These are phyloP conservation scores for Phytophthora europaea DNA, from an alignment of 352 stramenopile species.

Conservation along the genomic window DNA sequence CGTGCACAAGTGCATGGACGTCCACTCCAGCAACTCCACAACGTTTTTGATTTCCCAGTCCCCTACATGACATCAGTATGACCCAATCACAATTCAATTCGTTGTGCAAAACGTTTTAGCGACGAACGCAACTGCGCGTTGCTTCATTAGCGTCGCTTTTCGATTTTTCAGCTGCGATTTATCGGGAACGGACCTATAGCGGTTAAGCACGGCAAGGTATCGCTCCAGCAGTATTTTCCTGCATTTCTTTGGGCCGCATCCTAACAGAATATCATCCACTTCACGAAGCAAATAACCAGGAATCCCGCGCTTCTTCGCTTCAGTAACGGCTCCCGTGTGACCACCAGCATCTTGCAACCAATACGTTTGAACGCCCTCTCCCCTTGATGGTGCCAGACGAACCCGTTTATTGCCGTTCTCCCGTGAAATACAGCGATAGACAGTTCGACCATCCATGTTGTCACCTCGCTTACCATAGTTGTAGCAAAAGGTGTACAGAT, in stretches of 20 bases:
- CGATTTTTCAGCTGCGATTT: not conserved
- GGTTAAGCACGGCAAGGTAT: not conserved
- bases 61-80: not conserved
- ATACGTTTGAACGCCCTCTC: not conserved
- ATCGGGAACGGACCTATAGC: not conserved
- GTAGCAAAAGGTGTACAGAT: not conserved
- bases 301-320: not conserved
- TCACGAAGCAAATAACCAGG: not conserved
- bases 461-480: not conserved
- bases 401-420: not conserved
- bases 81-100: not conserved
- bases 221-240: not conserved
- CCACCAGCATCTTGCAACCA: not conserved
- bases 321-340: not conserved
- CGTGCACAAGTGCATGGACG: constrained; percentile 4
- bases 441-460: not conserved
- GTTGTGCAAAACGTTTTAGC: not conserved
- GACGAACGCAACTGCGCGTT: not conserved
- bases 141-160: not conserved
- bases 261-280: not conserved
- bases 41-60: constrained; percentile 20
- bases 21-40: constrained; percentile 13
- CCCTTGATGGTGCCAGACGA: not conserved
- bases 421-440: not conserved
- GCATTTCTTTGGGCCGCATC: not conserved